Conservation (phyloP, 495 filamentous ascomycete genomes). For the Trichoderma erinaceum region DNA sequence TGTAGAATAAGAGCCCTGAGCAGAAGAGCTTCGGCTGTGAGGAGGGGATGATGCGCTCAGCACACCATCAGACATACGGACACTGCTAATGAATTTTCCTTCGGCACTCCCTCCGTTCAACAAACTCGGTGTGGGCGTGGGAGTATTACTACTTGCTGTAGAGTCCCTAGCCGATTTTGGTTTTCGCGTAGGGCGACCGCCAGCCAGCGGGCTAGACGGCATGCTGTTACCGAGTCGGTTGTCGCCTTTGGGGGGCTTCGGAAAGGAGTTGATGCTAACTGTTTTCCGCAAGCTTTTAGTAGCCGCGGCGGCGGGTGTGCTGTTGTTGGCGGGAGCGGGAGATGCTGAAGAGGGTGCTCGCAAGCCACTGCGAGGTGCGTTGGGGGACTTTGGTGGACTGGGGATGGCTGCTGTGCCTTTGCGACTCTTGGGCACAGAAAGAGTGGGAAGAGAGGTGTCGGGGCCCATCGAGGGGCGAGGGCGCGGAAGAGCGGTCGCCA, state of each 20-base stretch:
- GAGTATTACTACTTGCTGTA: slow-evolving; percentile 33
- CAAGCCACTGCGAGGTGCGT: slow-evolving; percentile 50
- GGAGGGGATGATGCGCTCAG: slow-evolving; percentile 71
- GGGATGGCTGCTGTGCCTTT: slow-evolving; percentile 50
- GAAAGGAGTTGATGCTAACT: slow-evolving; percentile 86
- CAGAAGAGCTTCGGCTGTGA: slow-evolving; percentile 82
- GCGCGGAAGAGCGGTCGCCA: slow-evolving; percentile 61
- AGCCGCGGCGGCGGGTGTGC: slow-evolving; percentile 39
- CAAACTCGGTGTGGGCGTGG: slow-evolving; percentile 58
- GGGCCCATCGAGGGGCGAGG: slow-evolving; percentile 57
- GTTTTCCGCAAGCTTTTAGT: slow-evolving; percentile 70
- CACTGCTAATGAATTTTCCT: slow-evolving; percentile 59
- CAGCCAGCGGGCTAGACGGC: slow-evolving; percentile 55
- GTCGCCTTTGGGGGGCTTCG: slow-evolving; percentile 70
- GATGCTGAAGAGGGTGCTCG: slow-evolving; percentile 55
- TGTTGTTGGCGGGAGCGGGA: slow-evolving; percentile 41
- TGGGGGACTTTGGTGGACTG: slow-evolving; percentile 39
- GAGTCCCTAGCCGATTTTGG: slow-evolving; percentile 34
- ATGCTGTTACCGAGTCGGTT: slow-evolving; percentile 45
- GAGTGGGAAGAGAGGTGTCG: slow-evolving; percentile 57
- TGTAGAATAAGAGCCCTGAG: slow-evolving; percentile 84
- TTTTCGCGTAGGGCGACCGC: slow-evolving; percentile 33
- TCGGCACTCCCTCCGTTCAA: slow-evolving; percentile 73
- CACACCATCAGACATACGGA: slow-evolving; percentile 61
- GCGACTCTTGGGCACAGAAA: slow-evolving; percentile 65